These are phyloP conservation scores for Chytridiales sp. DNA, from an alignment of 371 early-diverging fungal genomes.

Conservation along the genomic window DNA sequence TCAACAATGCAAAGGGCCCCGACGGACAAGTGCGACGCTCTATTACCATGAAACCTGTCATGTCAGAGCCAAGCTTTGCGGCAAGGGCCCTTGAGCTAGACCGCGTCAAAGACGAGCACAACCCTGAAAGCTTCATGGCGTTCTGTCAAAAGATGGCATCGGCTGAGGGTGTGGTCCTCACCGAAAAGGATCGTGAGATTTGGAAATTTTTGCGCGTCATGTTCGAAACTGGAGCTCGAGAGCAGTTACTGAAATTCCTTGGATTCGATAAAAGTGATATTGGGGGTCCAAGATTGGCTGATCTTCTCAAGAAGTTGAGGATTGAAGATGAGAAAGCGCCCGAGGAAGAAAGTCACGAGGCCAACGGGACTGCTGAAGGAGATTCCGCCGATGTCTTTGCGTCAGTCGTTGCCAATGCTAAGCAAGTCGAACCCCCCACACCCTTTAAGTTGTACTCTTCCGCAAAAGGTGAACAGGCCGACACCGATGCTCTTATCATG, in stretches of 20 bases:
- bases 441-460: conserved; percentile 65
- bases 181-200: conserved; percentile 50
- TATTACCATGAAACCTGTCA: conserved; percentile 43
- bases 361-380: not conserved
- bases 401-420: conserved; percentile 15
- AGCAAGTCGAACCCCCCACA: conserved; percentile 9
- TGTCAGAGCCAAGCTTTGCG: conserved; percentile 65
- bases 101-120: conserved; percentile 7
- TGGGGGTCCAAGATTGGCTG: conserved; percentile 31
- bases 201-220: conserved; percentile 87
- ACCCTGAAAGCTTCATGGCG: conserved; percentile 24
- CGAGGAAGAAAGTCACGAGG: not conserved
- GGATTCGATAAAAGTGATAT: conserved; percentile 73
- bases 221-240: conserved; percentile 75
- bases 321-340: conserved; percentile 16
- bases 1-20: conserved; percentile 50
- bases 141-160: conserved; percentile 33
- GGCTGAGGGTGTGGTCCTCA: conserved; percentile 51
- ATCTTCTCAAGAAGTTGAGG: conserved; percentile 39
- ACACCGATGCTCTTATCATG: conserved; percentile 78
- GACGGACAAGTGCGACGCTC: conserved; percentile 36
- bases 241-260: conserved; percentile 78
- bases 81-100: conserved; percentile 58
- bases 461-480: conserved; percentile 47
- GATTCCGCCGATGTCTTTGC: conserved; percentile 12